phyloP scores from a whole-genome alignment of 371 early-diverging fungal genomes.

The Mucor irregularis region DNA sequence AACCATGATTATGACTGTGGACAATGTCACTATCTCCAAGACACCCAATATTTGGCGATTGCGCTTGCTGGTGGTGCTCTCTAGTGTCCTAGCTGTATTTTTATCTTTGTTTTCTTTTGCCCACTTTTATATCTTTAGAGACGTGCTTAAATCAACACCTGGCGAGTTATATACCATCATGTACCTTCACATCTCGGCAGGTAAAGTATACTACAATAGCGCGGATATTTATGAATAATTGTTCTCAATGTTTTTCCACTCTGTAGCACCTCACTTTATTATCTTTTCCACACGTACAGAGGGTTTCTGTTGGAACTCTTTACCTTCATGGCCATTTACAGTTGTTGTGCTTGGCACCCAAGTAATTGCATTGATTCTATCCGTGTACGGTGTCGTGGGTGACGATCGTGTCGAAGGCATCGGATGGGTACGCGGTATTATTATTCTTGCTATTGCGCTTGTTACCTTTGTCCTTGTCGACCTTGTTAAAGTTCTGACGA shows the following conservation, averaged over 20 bases:
- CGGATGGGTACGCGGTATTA: slow-evolving; percentile 57
- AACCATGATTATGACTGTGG: slow-evolving; percentile 87
- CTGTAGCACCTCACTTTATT: slow-evolving; percentile 87
- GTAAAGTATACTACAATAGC: slow-evolving; percentile 7
- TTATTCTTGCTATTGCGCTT: slow-evolving; percentile 65
- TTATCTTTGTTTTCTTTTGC: slow-evolving; percentile 79
- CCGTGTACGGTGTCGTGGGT: slow-evolving; percentile 68
- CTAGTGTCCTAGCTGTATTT: slow-evolving; percentile 69
- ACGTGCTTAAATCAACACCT: slow-evolving; percentile 49
- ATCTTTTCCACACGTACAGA: slow-evolving; percentile 92
- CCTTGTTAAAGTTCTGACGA: slow-evolving; percentile 76
- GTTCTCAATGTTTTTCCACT: slow-evolving; percentile 23
- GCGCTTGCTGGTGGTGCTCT: slow-evolving; percentile 77
- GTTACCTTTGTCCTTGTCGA: slow-evolving; percentile 77
- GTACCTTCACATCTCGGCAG: slow-evolving; percentile 88
- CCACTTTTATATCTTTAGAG: slow-evolving; percentile 75
- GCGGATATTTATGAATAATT: background rate
- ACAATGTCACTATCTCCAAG: slow-evolving; percentile 81
- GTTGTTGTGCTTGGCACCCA: slow-evolving; percentile 87
- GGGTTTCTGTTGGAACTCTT: slow-evolving; percentile 83
- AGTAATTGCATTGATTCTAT: slow-evolving; percentile 86
- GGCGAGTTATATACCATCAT: slow-evolving; percentile 71
- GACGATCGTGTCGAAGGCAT: slow-evolving; percentile 40
- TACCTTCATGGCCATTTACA: slow-evolving; percentile 81
- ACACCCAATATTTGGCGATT: slow-evolving; percentile 88